A percentile compares a stretch with the other conserved stretches of the same genome.
phyloP scores from a whole-genome alignment of 768 basidiomycete species.

The Symmetrospora coprosmae region DNA sequence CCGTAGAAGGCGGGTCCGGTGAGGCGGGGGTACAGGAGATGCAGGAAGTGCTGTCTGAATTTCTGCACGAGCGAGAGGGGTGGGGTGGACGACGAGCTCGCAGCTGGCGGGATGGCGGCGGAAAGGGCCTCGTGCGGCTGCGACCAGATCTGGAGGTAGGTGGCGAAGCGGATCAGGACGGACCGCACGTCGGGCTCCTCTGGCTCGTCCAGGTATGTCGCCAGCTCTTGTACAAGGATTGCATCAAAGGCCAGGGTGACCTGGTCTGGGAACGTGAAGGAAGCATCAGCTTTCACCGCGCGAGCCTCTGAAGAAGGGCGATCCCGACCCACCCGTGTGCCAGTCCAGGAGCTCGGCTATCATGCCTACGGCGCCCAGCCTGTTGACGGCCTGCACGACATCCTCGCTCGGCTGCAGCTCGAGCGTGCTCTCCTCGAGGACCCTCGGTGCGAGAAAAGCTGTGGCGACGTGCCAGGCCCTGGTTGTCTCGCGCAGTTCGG shows the following conservation, averaged over 20 bases:
- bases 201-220: constrained; percentile 11
- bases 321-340: constrained; percentile 13
- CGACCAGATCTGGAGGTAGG: constrained; percentile 11
- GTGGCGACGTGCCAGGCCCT: neutral
- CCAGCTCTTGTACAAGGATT: no score
- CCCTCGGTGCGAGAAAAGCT: neutral
- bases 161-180: constrained; percentile 4
- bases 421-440: neutral
- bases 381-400: neutral
- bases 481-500: neutral
- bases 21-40: neutral
- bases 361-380: neutral
- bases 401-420: neutral
- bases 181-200: neutral
- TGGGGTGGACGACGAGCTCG: neutral
- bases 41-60: constrained; percentile 7
- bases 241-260: no score
- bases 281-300: no score
- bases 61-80: no score
- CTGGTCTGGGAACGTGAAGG: no score
- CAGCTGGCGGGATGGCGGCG: neutral
- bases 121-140: constrained; percentile 16
- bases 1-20: neutral
- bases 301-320: no score
- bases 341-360: constrained; percentile 14